Evolutionary conservation across 2,329 filamentous ascomycete species (phyloP).

Genomic region (Ramularia collo-cygni): DNA sequence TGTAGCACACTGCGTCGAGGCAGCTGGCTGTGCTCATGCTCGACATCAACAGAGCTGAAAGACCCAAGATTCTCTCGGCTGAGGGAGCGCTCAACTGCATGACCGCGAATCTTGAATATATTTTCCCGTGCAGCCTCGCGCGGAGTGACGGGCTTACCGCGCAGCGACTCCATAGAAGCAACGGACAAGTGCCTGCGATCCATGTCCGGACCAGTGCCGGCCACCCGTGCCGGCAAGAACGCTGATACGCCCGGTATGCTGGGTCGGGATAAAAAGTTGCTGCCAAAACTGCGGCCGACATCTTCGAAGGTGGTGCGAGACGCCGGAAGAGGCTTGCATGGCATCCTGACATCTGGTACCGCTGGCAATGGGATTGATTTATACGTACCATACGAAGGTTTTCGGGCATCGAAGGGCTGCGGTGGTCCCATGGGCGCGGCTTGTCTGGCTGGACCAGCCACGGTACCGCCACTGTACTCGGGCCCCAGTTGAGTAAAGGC

Average conservation of each 20-base stretch:
- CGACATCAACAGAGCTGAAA: slow-evolving; percentile 1
- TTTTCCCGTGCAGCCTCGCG: slow-evolving; percentile 23
- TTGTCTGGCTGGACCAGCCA: not conserved
- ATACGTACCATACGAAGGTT: too few species aligned
- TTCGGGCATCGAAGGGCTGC: too few species aligned
- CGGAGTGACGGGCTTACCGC: slow-evolving; percentile 8
- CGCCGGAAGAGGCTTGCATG: too few species aligned
- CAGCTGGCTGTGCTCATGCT: too few species aligned
- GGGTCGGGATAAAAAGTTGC: too few species aligned
- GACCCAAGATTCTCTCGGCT: slow-evolving; percentile 20
- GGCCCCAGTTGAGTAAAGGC: not conserved
- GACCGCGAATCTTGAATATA: slow-evolving; percentile 24
- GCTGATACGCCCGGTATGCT: too few species aligned
- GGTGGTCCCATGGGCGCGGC: not conserved
- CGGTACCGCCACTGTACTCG: not conserved
- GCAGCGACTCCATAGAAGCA: not conserved
- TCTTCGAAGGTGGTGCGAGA: too few species aligned
- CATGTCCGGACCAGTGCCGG: not conserved
- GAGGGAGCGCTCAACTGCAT: slow-evolving; percentile 21
- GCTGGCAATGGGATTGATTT: too few species aligned
- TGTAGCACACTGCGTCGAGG: slow-evolving; percentile 24
- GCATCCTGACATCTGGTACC: too few species aligned
- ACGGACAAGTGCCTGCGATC: not conserved
- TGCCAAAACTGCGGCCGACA: too few species aligned
- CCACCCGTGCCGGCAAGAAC: not conserved